A percentile compares a stretch with the other conserved stretches of the same genome.
Evolutionary conservation across 106 monocot genomes (phyloP).

Genomic region (Dendrobium nobile): DNA sequence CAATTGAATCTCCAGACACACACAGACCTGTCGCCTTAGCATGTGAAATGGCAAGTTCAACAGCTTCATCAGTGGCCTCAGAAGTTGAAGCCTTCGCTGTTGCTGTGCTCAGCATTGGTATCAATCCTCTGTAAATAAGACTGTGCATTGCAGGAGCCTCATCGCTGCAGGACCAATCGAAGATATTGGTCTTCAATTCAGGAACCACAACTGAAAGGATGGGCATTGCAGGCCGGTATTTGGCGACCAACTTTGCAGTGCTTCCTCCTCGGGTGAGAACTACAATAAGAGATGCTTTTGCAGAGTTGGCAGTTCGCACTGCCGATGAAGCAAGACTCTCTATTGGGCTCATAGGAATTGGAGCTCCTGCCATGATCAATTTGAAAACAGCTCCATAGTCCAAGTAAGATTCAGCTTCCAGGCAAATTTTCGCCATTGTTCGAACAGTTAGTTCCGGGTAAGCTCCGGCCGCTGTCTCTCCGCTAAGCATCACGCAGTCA

Average conservation of each 20-base stretch:
- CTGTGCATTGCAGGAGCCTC: conserved; percentile 40
- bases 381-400: conserved; percentile 34
- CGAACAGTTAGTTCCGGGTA: conserved; percentile 49
- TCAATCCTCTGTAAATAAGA: conserved; percentile 50
- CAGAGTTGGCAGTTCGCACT: conserved; percentile 38
- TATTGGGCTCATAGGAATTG: conserved; percentile 43
- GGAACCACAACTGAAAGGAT: conserved; percentile 53
- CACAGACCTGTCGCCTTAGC: conserved; percentile 44
- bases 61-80: conserved; percentile 57
- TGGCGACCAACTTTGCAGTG: conserved; percentile 49
- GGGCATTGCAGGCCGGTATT: conserved; percentile 40
- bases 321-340: conserved; percentile 55
- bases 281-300: conserved; percentile 32
- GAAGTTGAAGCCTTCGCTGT: conserved; percentile 41
- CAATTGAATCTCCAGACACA: conserved; percentile 25
- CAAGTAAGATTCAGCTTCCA: conserved; percentile 36
- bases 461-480: conserved; percentile 48
- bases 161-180: conserved; percentile 40
- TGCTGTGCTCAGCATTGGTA: conserved; percentile 44
- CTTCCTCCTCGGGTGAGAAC: conserved; percentile 47
- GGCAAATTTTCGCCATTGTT: conserved; percentile 47
- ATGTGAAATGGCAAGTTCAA: conserved; percentile 36
- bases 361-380: conserved; percentile 21
- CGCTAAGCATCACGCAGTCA: conserved; percentile 30
- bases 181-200: conserved; percentile 25